Base-by-base conservation (phyloP, 2,329 filamentous ascomycete species). In the Talaromyces funiculosus region DNA sequence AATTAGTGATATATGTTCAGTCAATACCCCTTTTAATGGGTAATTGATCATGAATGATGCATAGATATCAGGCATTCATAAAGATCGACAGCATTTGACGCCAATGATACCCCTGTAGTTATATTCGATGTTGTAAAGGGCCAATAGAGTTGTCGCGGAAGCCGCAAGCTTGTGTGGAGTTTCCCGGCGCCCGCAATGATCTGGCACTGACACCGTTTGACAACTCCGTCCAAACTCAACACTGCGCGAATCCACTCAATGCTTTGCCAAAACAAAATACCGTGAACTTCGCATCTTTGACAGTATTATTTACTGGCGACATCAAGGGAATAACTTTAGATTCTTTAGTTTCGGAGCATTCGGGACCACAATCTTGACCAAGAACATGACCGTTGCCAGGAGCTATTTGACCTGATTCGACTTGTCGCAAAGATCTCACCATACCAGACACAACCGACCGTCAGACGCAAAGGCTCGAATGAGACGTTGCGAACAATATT, bases 121-220 rank as follows among this genome's bases (percentile, higher is more conserved):
- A n/a, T n/a, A n/a, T n/a, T n/a, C n/a, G n/a, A n/a, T n/a, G n/a
- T 18, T 31, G 45, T 47, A 4, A 33, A 35, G 47, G 10, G 29
- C 47, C 47, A 51, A 51, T 51, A 29, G 45, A 33, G 18, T 16
- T 35, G 29, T 35, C 4, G 47, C 10, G 10, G 10, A 35, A 40
- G 51, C 33, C 51, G 20, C 49, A 62, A 62, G 60, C 60, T 62
- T 35, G 40, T 62, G 60, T 62, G 60, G 60, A 56, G 60, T 33
- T 33, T 62, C 55, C 60, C 35, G n/a, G 26, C 45, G 31, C 51
- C 51, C 56, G 56, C 56, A 49, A 14, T 54, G 40, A 43, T 26
- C 55, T 54, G 51, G 35, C 47, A 51, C 47, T 51, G 33, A 10
- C 10, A 33, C n/a, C 18, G 29, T 31, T 51, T 51, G n/a, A 22